phyloP scores from a whole-genome alignment of 495 filamentous ascomycete genomes.

The Parmelia sp. region DNA sequence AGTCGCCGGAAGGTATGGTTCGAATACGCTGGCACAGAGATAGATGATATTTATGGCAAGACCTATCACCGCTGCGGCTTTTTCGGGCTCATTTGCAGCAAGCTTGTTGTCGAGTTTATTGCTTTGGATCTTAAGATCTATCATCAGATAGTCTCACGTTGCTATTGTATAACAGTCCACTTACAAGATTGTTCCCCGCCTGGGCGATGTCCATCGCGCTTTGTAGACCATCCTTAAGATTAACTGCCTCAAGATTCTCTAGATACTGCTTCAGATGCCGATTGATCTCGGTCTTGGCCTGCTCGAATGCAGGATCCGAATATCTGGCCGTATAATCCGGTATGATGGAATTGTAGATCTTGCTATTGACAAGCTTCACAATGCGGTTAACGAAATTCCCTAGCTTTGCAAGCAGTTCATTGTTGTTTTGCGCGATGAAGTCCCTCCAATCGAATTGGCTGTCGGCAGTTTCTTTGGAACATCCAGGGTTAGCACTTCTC shows the following conservation, averaged over 20 bases:
- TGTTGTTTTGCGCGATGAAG: constrained; percentile 85
- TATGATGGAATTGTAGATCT: constrained; percentile 59
- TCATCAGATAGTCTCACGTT: background rate
- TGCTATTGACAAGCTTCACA: constrained; percentile 79
- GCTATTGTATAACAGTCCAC: background rate
- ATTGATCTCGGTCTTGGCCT: constrained; percentile 59
- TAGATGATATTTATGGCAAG: constrained; percentile 75
- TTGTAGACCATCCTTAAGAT: constrained; percentile 65
- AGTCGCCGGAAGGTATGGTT: constrained; percentile 84
- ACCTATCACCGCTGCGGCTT: constrained; percentile 70
- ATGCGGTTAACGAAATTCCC: constrained; percentile 93
- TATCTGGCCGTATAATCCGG: constrained; percentile 56
- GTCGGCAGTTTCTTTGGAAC: constrained; percentile 62
- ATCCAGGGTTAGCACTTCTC: background rate
- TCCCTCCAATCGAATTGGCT: constrained; percentile 83
- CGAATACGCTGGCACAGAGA: constrained; percentile 67
- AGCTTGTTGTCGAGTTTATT: constrained; percentile 77
- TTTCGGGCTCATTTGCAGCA: constrained; percentile 64
- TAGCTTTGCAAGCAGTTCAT: constrained; percentile 79
- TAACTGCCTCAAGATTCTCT: constrained; percentile 64
- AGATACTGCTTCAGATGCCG: constrained; percentile 60
- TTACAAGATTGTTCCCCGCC: constrained; percentile 63
- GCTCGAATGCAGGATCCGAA: constrained; percentile 39
- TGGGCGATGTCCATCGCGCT: constrained; percentile 65
- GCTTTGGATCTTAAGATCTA: constrained; percentile 51